phyloP scores from a whole-genome alignment of 805 yeast species.

The Ogataea pignaliae region DNA sequence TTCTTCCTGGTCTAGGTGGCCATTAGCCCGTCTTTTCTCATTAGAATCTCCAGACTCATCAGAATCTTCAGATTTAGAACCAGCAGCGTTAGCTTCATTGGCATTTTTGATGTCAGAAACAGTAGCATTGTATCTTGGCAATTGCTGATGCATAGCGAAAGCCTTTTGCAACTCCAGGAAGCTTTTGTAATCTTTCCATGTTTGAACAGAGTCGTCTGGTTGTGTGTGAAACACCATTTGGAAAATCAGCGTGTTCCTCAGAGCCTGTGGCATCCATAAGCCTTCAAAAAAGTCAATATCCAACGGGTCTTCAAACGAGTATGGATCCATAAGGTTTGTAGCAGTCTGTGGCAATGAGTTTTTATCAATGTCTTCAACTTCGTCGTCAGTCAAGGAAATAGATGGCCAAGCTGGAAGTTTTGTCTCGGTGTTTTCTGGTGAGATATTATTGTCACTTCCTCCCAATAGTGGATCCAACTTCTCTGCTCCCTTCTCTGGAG shows the following conservation, averaged over 20 bases:
- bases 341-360: slow-evolving; percentile 31
- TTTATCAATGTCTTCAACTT: slow-evolving; percentile 36
- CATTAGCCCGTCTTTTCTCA: neutral
- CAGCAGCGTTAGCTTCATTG: neutral
- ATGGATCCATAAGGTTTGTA: slow-evolving; percentile 70
- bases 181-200: slow-evolving; percentile 87
- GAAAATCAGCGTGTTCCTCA: slow-evolving; percentile 76
- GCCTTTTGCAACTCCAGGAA: slow-evolving; percentile 57
- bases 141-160: slow-evolving; percentile 34
- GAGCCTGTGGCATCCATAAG: slow-evolving; percentile 77
- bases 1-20: neutral
- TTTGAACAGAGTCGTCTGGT: slow-evolving; percentile 86
- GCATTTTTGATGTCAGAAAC: neutral
- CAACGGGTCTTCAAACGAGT: slow-evolving; percentile 82
- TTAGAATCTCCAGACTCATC: neutral
- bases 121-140: slow-evolving; percentile 7
- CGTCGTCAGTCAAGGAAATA: slow-evolving; percentile 39
- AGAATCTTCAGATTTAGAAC: neutral
- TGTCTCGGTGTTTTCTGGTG: slow-evolving; percentile 30
- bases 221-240: slow-evolving; percentile 87
- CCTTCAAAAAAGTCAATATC: slow-evolving; percentile 80
- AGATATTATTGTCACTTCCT: slow-evolving; percentile 5
- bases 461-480: slow-evolving; percentile 7
- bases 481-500: neutral
- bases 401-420: slow-evolving; percentile 17